Evolutionary conservation across 192 early-diverging fungal genomes (phyloP), one percentile per base, ranked within the genome.

Genomic region (Backusella australiensis): DNA sequence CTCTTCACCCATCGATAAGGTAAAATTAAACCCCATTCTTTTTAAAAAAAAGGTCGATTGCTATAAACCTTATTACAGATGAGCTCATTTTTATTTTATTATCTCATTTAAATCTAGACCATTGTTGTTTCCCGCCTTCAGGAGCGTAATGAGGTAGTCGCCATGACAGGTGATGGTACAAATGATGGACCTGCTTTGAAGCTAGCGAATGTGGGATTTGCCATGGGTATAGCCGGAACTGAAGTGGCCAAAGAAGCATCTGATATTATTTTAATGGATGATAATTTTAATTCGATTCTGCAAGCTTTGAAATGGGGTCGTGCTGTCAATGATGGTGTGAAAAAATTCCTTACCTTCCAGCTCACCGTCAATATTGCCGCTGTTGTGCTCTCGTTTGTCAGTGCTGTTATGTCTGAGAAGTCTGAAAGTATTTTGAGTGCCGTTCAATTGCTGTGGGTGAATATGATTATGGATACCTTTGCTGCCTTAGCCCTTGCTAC

Each of bases 381-480:
- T 35, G 93, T 95, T 6, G 75, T 89, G 7, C 77, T 95, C 63
- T 92, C 92, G 1, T 92, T 95, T 70, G 82, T 87, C 35, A 90
- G 89, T 53, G 86, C 92, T 3, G 81, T 93, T n/a, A 79, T 85
- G 38, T 92, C 93, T 67, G 84, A 90, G n/a, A 85, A 85, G 6
- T 89, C 90, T 75, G 85, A 91, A 72, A 92, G 93, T 9, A 90
- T 94, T 34, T 87, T 98, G 71, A 94, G 91, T 29, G 95, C 96
- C 4, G 92, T 97, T 44, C 97, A 98, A 83, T 83, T 98, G 77
- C 88, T 98, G 69, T 98, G 95, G 94, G 91, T 98, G 34, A 98
- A 97, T 82, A 84, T 98, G 85, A 96, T 97, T 80, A 96, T 96
- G 94, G 95, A 96, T 81, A 95, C 96, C 0, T 87, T 97, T 53